Evolutionary conservation across 495 filamentous ascomycete genomes (phyloP), one percentile per base, ranked within the genome.

Genomic region (Daldinia childiae): DNA sequence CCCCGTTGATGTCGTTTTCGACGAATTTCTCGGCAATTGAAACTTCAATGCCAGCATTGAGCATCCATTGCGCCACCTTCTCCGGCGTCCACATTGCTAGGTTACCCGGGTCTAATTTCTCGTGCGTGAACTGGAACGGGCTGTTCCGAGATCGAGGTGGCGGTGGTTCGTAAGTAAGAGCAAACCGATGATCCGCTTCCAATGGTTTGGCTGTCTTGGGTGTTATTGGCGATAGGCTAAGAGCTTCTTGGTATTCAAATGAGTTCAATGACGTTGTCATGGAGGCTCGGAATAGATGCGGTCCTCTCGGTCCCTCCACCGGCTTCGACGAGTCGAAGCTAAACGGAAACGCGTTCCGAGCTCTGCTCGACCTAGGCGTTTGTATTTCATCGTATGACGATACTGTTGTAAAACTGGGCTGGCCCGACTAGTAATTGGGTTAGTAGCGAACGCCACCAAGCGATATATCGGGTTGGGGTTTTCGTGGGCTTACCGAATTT

Each of bases 1-100:
- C 80, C 0, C 95, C 95, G 24, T 90, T 90, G 77, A 99, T 98
- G 75, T 99, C 95, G 79, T 99, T 95, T 69, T 87, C 84, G 62
- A 92, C 84, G 71, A 99, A 98, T 73, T 90, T 92, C 58, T 96
- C 88, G n/a, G 95, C 86, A 41, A 94, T 81, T 0, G 83, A 79
- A 11, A 87, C 80, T 60, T 98, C 93, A 70, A 93, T 88, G 6
- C 91, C 90, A 1, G 84, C 81, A 52, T 86, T 88, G 26, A 86
- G 84, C 91, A 98, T 91, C 92, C 93, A 97, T 29, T 82, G 78
- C 6, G 88, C 92, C 43, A 98, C 95, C 69, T 97, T 88, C 60
- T 86, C 84, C 4, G 92, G 86, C 15, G 86, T 82, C 93, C 93
- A 97, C 15, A 72, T 69, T 21, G 83, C 76, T 54, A 94, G 84